Evolutionary conservation across 2,329 filamentous ascomycete genomes (phyloP).

Genomic region (Canariomyces notabilis): DNA sequence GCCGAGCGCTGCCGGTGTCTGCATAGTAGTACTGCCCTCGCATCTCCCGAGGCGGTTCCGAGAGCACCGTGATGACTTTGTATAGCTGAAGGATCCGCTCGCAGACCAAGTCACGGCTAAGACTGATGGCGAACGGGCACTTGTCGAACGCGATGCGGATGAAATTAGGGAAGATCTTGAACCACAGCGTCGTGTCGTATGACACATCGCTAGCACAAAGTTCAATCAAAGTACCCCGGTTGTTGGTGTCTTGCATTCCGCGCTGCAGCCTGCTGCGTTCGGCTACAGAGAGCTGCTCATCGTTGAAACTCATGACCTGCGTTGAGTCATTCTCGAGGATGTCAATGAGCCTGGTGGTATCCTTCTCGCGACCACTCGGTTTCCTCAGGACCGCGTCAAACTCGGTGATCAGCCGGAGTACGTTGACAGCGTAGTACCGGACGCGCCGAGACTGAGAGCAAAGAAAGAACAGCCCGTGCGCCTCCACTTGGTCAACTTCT

Average conservation of each 20-base stretch:
- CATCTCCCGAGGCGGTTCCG: slow-evolving; percentile 63
- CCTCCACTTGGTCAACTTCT: slow-evolving; percentile 94
- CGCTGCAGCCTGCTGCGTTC: slow-evolving; percentile 89
- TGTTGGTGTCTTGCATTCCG: slow-evolving; percentile 78
- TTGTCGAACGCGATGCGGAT: slow-evolving; percentile 85
- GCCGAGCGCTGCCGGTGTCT: slow-evolving; percentile 51
- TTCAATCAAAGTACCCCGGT: slow-evolving; percentile 82
- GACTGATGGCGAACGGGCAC: slow-evolving; percentile 84
- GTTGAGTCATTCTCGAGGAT: slow-evolving; percentile 88
- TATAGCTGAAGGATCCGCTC: slow-evolving; percentile 92
- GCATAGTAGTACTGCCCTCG: slow-evolving; percentile 64
- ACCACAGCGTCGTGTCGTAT: slow-evolving; percentile 93
- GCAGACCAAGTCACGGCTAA: slow-evolving; percentile 88
- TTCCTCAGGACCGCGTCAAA: slow-evolving; percentile 88
- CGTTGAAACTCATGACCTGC: slow-evolving; percentile 85
- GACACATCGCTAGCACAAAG: slow-evolving; percentile 92
- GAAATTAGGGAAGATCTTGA: slow-evolving; percentile 95
- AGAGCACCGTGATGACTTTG: slow-evolving; percentile 70
- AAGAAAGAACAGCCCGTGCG: slow-evolving; percentile 92
- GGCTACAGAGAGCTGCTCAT: slow-evolving; percentile 84
- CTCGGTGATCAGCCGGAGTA: slow-evolving; percentile 84
- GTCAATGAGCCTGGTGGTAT: slow-evolving; percentile 73
- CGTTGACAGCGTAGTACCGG: slow-evolving; percentile 83
- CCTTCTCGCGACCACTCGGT: slow-evolving; percentile 50
- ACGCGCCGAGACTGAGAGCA: slow-evolving; percentile 93